A percentile compares a stretch with the other conserved stretches of the same genome.
phyloP scores from a whole-genome alignment of 768 basidiomycete genomes.

The Rhizopogon rudus region DNA sequence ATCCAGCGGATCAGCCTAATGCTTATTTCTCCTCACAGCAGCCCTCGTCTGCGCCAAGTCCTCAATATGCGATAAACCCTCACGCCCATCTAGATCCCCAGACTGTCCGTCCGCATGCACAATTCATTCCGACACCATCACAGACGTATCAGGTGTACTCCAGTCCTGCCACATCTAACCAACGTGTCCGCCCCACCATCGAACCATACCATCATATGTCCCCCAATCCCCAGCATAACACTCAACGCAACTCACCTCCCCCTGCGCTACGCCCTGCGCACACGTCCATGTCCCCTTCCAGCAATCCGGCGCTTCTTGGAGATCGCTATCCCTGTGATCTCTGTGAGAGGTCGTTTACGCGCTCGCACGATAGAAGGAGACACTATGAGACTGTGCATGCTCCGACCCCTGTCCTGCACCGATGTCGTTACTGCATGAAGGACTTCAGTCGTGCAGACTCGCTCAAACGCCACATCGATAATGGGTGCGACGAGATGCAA shows the following conservation, averaged over 20 bases:
- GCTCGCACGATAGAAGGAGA: conserved; percentile 77
- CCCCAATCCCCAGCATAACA: conserved; percentile 31
- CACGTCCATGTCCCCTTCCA: conserved; percentile 12
- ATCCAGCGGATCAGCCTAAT: neutral
- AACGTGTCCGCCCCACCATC: conserved; percentile 23
- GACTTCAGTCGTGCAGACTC: conserved; percentile 78
- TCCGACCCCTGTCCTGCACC: conserved; percentile 57
- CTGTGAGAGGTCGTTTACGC: conserved; percentile 76
- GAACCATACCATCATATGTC: conserved; percentile 38
- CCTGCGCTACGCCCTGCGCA: conserved; percentile 10
- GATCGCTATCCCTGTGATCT: conserved; percentile 70
- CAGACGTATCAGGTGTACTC: conserved; percentile 35
- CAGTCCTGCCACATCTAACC: conserved; percentile 20
- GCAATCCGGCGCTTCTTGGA: conserved; percentile 29
- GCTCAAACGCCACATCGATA: conserved; percentile 77
- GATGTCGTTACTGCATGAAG: conserved; percentile 70
- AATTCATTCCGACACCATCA: conserved; percentile 48
- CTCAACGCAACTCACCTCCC: neutral
- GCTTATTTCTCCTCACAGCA: conserved; percentile 15
- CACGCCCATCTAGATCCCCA: conserved; percentile 13
- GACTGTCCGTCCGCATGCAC: conserved; percentile 10
- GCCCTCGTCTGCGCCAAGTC: neutral
- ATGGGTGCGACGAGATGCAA: conserved; percentile 69
- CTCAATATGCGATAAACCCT: neutral
- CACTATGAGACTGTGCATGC: conserved; percentile 77